Percentiles rank a stretch among this genome's conserved stretches.
Evolutionary conservation across 78 protist genomes (phyloP).

Genomic region (Protostelium mycophagum): DNA sequence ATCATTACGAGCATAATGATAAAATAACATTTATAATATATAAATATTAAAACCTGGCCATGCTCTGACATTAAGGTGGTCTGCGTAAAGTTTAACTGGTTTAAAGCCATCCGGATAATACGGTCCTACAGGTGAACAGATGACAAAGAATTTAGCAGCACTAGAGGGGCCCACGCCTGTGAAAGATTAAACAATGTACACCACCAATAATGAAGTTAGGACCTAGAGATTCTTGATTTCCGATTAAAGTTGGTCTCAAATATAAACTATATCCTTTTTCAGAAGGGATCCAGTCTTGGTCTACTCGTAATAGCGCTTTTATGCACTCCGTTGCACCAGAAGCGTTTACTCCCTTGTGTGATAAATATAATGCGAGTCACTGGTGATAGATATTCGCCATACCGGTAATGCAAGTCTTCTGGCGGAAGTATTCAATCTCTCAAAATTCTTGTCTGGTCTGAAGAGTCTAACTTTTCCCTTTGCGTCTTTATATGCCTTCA

Average conservation of each 20-base stretch:
- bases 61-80: constrained; percentile 67
- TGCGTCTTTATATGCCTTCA: constrained; percentile 90
- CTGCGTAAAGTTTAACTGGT: constrained; percentile 89
- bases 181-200: not conserved
- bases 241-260: constrained; percentile 95
- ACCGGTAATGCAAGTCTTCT: constrained; percentile 87
- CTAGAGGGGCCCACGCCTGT: constrained; percentile 29
- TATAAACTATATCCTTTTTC: constrained; percentile 91
- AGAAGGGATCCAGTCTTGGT: constrained; percentile 89
- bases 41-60: constrained; percentile 72
- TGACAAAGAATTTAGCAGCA: constrained; percentile 61
- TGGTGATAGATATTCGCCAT: not conserved
- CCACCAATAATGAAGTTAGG: not conserved
- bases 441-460: constrained; percentile 93
- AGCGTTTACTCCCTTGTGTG: constrained; percentile 18
- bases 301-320: constrained; percentile 80
- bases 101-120: constrained; percentile 94
- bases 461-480: constrained; percentile 68
- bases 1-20: too few species aligned
- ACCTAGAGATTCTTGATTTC: constrained; percentile 70
- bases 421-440: constrained; percentile 73
- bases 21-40: constrained; percentile 1
- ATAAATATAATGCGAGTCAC: not conserved
- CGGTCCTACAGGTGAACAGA: constrained; percentile 96
- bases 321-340: constrained; percentile 77